Conservation (phyloP, 164 flowering plant genomes). For the Stephania japonica region DNA sequence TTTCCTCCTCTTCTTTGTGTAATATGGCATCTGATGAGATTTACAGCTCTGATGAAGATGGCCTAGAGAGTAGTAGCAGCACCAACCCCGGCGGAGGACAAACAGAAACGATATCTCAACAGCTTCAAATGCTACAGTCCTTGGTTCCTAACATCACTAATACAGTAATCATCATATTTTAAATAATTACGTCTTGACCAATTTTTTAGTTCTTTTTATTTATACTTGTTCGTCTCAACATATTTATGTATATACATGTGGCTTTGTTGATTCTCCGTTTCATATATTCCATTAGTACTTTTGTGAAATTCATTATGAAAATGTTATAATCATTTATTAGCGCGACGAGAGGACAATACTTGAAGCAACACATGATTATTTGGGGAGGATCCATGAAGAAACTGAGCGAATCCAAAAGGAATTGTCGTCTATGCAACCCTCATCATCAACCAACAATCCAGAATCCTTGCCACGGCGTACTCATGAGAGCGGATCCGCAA, state of each 20-base stretch:
- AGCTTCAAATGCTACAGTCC: background rate
- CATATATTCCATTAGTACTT: background rate
- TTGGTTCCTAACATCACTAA: background rate
- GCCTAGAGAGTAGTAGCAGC: background rate
- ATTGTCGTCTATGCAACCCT: background rate
- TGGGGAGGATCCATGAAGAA: background rate
- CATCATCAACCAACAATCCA: background rate
- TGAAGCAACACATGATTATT: background rate
- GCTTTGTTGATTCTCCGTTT: too few relatives aligned
- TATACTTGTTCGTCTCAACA: too few relatives aligned
- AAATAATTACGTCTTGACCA: background rate
- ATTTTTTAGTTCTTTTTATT: background rate
- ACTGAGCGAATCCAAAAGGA: background rate
- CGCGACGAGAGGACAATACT: background rate
- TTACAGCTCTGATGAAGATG: background rate
- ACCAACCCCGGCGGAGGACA: background rate
- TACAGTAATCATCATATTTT: background rate
- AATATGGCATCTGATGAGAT: background rate
- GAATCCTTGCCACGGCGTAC: background rate
- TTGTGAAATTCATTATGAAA: background rate
- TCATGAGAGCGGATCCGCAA: background rate
- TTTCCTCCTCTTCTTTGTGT: too few relatives aligned
- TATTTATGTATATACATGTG: too few relatives aligned
- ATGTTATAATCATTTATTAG: background rate
- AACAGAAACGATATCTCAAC: background rate